Base-by-base conservation (phyloP, 768 basidiomycete genomes). In the Lactarius psammicola region DNA sequence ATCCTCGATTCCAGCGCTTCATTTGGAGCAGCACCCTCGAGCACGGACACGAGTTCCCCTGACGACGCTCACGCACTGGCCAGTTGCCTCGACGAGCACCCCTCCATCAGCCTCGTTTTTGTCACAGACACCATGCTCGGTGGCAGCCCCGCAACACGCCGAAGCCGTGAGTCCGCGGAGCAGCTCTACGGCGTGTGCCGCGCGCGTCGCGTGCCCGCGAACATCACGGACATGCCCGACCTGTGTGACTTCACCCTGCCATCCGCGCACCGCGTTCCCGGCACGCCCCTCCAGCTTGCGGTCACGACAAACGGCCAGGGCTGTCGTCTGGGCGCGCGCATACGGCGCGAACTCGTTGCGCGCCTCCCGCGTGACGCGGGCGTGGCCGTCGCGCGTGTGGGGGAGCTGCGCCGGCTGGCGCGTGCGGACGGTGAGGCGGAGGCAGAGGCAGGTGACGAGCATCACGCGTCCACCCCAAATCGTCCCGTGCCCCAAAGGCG, bases 221-320 rank as follows among this genome's bases (percentile, higher is more conserved):
- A 95, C 72, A 83, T 89, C n/a, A 86, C 94, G 1, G 96, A 98
- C 75, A 85, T 89, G 72, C 90, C 92, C 1, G 80, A 85, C 17
- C 80, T 95, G 46, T 95, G 92, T 75, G 94, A 97, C 74, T 98
- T 92, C 73, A 87, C 90, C 0, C 94, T 96, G 77, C 83, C 90
- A 0, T 85, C 95, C 1, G 85, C 89, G 0, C 92, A 98, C 69
- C 89, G 95, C 3, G 94, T 97, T 71, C 74, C 80, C 9, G 84
- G 86, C 72, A 83, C 84, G 1, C 73, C 86, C 3, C 76, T 92
- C 0, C 90, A 91, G 72, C 77, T 99, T 26, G 92, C 89, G 0
- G 83, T 98, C 2, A 92, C 94, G 3, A 95, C 95, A 0, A 98
- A 97, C 70, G 94, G 94, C 0, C 85, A 89, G 68, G 96, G 95